Base-by-base conservation (phyloP, 192 early-diverging fungal species). In the Coemansia sp. region DNA sequence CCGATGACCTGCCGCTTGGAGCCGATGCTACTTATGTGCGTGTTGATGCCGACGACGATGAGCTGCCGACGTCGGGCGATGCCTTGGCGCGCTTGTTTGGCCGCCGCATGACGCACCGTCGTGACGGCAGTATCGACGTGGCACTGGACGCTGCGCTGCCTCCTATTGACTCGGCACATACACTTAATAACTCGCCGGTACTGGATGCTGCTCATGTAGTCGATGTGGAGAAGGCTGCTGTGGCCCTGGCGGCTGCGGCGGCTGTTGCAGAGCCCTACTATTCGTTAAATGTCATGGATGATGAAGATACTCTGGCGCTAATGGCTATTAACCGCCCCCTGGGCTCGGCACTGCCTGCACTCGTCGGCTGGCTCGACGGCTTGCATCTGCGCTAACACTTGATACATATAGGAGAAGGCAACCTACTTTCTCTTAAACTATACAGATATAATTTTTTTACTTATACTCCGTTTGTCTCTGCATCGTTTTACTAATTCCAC, bases 301-400 rank as follows among this genome's bases (percentile, higher is more conserved):
- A 41, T 19, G 68, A 41, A 3, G 44, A 62, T 12, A 32, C 53
- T 10, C 4, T 57, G n/a, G 7, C 25, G 0, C 27, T 59, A 5
- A 37, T 68, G 37, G 42, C 69, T 12, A 66, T 58, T 38, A 81
- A 75, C 64, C 63, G 78, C 6, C 57, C 39, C 1, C 17, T 62
- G 29, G 59, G 70, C 61, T 37, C 61, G 15, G 32, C 42, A 5
- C 71, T 81, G 1, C 57, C 74, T 3, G 14, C 42, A 0, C 61
- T 69, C 17, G 79, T 81, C 21, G 79, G 74, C 4, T 76, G 74
- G 79, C 69, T 81, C 68, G 79, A 81, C 68, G 79, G 79, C 15
- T 62, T 81, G 55, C 67, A 73, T 21, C n/a, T 81, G 58, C 74
- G 79, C 25, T 73, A 45, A 58, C 25, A 14, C 29, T 15, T 57